Evolutionary conservation across 139 green algal species (phyloP), one percentile per base, ranked within the genome.

Genomic region (Gonium pectorale): DNA sequence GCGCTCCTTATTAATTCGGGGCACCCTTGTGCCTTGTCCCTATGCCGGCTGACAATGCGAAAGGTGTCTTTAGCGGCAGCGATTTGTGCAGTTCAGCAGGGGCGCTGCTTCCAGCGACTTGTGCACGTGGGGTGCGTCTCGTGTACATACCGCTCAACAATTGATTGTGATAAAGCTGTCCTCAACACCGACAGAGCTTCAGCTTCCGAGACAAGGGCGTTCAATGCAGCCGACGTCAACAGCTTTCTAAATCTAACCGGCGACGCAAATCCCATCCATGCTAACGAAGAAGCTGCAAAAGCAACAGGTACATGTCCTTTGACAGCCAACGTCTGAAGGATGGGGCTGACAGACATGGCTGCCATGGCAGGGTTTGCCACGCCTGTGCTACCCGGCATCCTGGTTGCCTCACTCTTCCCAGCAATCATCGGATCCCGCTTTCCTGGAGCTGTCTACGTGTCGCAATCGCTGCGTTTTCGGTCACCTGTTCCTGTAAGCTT

Each of bases 321-420:
- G 49, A 26, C 29, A 29, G 35, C 27, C 15, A 21, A 40, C 31
- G n/a, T 49, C n/a, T 67, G 46, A 46, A 24, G n/a, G n/a, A n/a
- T n/a, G n/a, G n/a, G n/a, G n/a, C n/a, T n/a, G n/a, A 7, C 49
- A 43, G 62, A 68, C 40, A 68, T 41, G 40, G 29, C 29, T 64
- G 49, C 26, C 15, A 15, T 15, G 63, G 67, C 87, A 80, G 90
- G 89, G 2, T 86, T 93, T 35, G 15, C 37, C 1, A 75, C 21
- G 0, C 52, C 88, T 6, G 66, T 95, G 2, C 35, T 98, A n/a
- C 94, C 94, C 17, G 95, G 95, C 41, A 92, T 96, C 52, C 80
- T 98, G 1, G 54, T 92, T 35, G 93, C 94, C 0, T 93, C 92
- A 0, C 83, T 97, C 29, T 97, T 98, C 31, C 93, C 93, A 22